Percentiles rank a stretch among this genome's conserved stretches.
These are phyloP conservation scores for Mrakia gelida DNA, from an alignment of 768 basidiomycete species.

Conservation along the genomic window DNA sequence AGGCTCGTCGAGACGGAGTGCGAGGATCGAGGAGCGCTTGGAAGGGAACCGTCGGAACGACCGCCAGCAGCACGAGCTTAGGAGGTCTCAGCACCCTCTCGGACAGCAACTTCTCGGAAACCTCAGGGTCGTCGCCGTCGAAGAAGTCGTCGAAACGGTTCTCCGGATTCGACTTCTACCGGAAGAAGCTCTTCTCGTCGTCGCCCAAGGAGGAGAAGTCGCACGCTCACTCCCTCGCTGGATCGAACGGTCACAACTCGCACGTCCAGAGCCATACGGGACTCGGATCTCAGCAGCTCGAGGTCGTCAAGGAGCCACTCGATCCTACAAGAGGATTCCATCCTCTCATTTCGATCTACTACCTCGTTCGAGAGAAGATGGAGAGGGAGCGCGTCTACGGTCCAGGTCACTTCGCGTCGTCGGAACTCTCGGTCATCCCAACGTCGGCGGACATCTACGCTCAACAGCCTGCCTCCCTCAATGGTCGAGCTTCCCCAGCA, in stretches of 20 bases:
- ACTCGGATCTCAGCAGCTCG: slow-evolving; percentile 13
- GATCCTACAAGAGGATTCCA: slow-evolving; percentile 94
- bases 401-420: slow-evolving; percentile 86
- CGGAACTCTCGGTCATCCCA: slow-evolving; percentile 56
- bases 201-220: slow-evolving; percentile 39
- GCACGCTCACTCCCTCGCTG: neutral
- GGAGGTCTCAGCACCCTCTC: slow-evolving; percentile 1
- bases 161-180: slow-evolving; percentile 88
- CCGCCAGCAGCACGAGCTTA: slow-evolving; percentile 17
- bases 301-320: slow-evolving; percentile 49
- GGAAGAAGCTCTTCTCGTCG: slow-evolving; percentile 72
- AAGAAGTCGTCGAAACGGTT: slow-evolving; percentile 74
- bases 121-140: neutral
- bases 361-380: slow-evolving; percentile 88
- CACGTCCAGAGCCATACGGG: slow-evolving; percentile 21
- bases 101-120: slow-evolving; percentile 1
- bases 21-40: neutral
- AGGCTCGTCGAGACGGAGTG: slow-evolving; percentile 49
- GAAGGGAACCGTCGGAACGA: slow-evolving; percentile 8
- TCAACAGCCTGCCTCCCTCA: slow-evolving; percentile 37
- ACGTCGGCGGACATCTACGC: slow-evolving; percentile 11
- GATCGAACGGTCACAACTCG: slow-evolving; percentile 14
- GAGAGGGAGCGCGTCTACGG: slow-evolving; percentile 93
- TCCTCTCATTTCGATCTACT: slow-evolving; percentile 93
- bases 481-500: slow-evolving; percentile 24